A percentile compares a stretch with the other conserved stretches of the same genome.
phyloP scores from a whole-genome alignment of 1,139 yeast species.

The Meyerozyma smithsonii region DNA sequence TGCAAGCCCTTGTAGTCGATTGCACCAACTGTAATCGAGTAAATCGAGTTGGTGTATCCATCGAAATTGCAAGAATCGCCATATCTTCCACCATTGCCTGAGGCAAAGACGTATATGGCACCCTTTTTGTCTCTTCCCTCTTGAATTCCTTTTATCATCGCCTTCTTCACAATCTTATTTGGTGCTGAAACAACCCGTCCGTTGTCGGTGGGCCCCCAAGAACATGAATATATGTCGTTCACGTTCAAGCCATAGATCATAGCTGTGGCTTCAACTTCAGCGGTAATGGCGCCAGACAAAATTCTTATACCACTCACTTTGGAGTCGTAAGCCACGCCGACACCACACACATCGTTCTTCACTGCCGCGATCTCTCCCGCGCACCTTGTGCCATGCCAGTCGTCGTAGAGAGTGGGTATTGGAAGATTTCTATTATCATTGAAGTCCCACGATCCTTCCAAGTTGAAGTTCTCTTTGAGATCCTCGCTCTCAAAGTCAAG shows the following conservation, averaged over 20 bases:
- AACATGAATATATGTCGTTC: slow-evolving; percentile 92
- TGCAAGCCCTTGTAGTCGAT: slow-evolving; percentile 81
- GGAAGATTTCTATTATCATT: slow-evolving; percentile 76
- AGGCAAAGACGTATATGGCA: slow-evolving; percentile 88
- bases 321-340: slow-evolving; percentile 88
- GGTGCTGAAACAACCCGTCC: slow-evolving; percentile 88
- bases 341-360: slow-evolving; percentile 83
- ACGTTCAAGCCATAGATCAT: slow-evolving; percentile 72
- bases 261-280: slow-evolving; percentile 90
- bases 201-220: slow-evolving; percentile 98
- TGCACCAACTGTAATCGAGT: slow-evolving; percentile 93
- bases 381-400: slow-evolving; percentile 95
- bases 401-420: slow-evolving; percentile 74
- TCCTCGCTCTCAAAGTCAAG: slow-evolving; percentile 77
- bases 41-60: slow-evolving; percentile 95
- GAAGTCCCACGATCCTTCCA: slow-evolving; percentile 85
- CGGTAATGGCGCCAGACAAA: slow-evolving; percentile 70
- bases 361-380: slow-evolving; percentile 97
- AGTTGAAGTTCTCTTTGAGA: slow-evolving; percentile 63
- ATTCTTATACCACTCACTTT: slow-evolving; percentile 89
- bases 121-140: slow-evolving; percentile 84
- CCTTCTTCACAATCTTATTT: slow-evolving; percentile 68
- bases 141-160: slow-evolving; percentile 78
- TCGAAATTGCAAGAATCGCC: slow-evolving; percentile 95
- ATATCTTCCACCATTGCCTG: slow-evolving; percentile 84